These are phyloP conservation scores for Incumbomyces delicatus DNA, from an alignment of 2,329 filamentous ascomycete genomes.

Conservation along the genomic window DNA sequence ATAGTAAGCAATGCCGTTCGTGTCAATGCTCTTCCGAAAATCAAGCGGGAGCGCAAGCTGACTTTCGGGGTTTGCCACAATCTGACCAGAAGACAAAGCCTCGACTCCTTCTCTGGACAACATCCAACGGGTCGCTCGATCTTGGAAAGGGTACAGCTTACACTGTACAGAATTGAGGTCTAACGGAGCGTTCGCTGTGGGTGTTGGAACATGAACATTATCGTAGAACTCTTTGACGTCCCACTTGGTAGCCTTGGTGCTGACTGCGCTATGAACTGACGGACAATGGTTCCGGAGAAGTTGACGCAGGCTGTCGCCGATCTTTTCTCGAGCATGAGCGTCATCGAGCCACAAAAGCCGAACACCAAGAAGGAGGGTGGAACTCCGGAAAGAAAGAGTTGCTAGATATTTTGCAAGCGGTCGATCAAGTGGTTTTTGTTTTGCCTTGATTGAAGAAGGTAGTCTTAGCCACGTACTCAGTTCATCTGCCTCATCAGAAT, in stretches of 20 bases:
- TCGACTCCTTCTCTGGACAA: conserved; percentile 34
- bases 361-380: conserved; percentile 2
- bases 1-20: conserved; percentile 29
- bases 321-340: conserved; percentile 2
- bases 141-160: conserved; percentile 40
- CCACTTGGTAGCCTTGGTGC: conserved; percentile 11
- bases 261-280: background rate
- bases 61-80: conserved; percentile 16
- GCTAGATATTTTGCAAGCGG: background rate
- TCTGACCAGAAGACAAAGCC: conserved; percentile 25
- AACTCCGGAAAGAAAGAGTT: background rate
- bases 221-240: conserved; percentile 36
- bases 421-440: background rate
- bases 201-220: conserved; percentile 35
- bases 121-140: conserved; percentile 38
- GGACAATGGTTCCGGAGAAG: conserved; percentile 4
- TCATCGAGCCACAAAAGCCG: conserved; percentile 8
- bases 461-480: background rate
- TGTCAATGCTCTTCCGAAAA: conserved; percentile 30
- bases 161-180: conserved; percentile 28
- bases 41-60: background rate
- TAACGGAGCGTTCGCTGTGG: conserved; percentile 26
- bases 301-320: background rate
- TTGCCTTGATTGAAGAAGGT: background rate
- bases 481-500: background rate